Conservation (phyloP, 345 rosid species). For the Zanthoxylum bungeanum region DNA sequence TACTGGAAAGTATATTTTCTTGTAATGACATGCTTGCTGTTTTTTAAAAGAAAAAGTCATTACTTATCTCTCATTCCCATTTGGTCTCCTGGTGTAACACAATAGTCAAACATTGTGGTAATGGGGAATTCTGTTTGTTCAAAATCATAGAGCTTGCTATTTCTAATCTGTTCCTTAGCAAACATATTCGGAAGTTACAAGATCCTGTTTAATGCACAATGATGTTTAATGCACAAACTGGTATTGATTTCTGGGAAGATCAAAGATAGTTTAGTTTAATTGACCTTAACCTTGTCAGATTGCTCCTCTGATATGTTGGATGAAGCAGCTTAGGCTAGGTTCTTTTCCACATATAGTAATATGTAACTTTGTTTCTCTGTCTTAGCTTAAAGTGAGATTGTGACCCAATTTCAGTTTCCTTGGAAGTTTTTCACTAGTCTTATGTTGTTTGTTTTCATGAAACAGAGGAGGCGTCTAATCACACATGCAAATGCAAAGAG, state of each 20-base stretch:
- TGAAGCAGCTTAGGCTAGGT: neutral
- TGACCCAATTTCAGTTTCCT: too few species aligned
- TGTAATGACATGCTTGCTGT: neutral
- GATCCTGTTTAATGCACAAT: neutral
- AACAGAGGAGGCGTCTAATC: slow-evolving; percentile 64
- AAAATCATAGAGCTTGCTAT: neutral
- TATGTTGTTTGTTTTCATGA: slow-evolving; percentile 3
- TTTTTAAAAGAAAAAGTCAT: neutral
- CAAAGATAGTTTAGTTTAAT: neutral
- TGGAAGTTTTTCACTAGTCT: neutral
- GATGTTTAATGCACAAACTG: too few species aligned
- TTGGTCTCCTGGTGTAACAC: neutral
- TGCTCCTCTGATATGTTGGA: neutral
- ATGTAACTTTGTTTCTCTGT: too few species aligned
- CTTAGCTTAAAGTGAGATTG: too few species aligned
- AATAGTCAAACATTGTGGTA: neutral
- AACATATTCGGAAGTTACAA: neutral
- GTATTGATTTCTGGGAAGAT: too few species aligned
- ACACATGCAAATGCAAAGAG: slow-evolving; percentile 69
- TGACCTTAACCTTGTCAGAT: neutral
- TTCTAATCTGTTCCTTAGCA: too few species aligned
- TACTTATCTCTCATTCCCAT: neutral
- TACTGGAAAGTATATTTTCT: too few species aligned
- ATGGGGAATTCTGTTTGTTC: neutral
- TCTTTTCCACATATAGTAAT: neutral